Conservation (phyloP, 306 rosid species). For the Sicyos baderoa region DNA sequence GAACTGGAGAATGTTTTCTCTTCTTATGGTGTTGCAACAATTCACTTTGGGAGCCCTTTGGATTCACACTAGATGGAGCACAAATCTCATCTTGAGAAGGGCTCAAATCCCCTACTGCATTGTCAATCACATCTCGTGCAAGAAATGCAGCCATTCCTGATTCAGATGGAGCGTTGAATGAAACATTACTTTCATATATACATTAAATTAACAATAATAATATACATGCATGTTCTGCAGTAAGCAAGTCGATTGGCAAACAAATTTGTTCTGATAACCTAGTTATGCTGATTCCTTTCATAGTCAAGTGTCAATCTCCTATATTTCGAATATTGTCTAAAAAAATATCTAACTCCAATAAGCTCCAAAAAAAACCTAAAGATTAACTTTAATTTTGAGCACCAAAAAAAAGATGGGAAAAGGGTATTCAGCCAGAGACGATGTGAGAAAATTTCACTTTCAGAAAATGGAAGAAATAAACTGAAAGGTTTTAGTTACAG, state of each 20-base stretch:
- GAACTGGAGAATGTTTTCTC: conserved; percentile 42
- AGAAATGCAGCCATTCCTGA: conserved; percentile 73
- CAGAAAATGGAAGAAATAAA: background rate
- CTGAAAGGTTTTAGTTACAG: background rate
- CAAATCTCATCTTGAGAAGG: conserved; percentile 30
- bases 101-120: conserved; percentile 58
- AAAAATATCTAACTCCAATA: background rate
- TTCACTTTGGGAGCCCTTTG: conserved; percentile 30
- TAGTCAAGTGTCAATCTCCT: background rate
- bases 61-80: conserved; percentile 27
- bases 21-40: conserved; percentile 39
- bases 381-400: background rate
- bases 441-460: background rate
- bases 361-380: background rate
- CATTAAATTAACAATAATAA: background rate
- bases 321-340: background rate
- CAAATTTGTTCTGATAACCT: background rate
- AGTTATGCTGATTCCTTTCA: background rate
- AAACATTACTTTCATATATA: conserved; percentile 14
- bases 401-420: background rate
- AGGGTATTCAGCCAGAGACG: background rate
- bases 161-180: conserved; percentile 23
- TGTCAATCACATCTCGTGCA: conserved; percentile 52
- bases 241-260: background rate
- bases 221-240: background rate